Conservation (phyloP, 1,284 basidiomycete genomes). For the Tilletiaria anomala region DNA sequence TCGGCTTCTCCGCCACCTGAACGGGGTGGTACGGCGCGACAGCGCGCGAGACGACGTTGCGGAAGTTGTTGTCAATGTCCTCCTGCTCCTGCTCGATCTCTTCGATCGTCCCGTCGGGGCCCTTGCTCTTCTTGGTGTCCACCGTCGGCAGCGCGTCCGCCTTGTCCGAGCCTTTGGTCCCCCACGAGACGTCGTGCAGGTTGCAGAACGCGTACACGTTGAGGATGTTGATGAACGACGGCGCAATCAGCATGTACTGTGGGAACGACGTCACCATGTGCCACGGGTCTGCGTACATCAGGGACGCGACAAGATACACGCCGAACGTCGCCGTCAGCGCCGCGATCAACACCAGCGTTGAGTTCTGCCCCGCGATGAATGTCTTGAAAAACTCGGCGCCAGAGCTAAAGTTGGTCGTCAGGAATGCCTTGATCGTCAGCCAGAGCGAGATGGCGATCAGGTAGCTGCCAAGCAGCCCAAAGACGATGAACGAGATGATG, state of each 20-base stretch:
- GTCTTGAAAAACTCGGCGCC: not conserved
- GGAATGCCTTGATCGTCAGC: constrained; percentile 26
- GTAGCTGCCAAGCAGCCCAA: constrained; percentile 35
- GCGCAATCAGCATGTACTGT: constrained; percentile 70
- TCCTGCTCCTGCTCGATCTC: constrained; percentile 49
- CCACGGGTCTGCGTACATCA: constrained; percentile 94
- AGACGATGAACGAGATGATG: constrained; percentile 59
- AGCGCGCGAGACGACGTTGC: constrained; percentile 80
- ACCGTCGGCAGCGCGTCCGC: constrained; percentile 84
- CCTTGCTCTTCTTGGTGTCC: constrained; percentile 53
- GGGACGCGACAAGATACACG: constrained; percentile 54
- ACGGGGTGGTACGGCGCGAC: constrained; percentile 63
- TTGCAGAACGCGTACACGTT: constrained; percentile 88
- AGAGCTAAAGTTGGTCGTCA: constrained; percentile 3
- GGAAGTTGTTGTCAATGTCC: constrained; percentile 84
- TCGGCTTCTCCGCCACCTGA: constrained; percentile 63
- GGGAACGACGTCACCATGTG: constrained; percentile 94
- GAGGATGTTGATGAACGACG: constrained; percentile 81
- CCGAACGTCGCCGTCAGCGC: constrained; percentile 36
- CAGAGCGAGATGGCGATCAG: constrained; percentile 32
- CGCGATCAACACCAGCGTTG: constrained; percentile 31
- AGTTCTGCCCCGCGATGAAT: constrained; percentile 15
- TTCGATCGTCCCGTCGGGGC: constrained; percentile 53
- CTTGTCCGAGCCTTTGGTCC: constrained; percentile 91
- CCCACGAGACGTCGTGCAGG: constrained; percentile 55